Conservation (phyloP, 441 rosid genomes). For the Kokia cookei region DNA sequence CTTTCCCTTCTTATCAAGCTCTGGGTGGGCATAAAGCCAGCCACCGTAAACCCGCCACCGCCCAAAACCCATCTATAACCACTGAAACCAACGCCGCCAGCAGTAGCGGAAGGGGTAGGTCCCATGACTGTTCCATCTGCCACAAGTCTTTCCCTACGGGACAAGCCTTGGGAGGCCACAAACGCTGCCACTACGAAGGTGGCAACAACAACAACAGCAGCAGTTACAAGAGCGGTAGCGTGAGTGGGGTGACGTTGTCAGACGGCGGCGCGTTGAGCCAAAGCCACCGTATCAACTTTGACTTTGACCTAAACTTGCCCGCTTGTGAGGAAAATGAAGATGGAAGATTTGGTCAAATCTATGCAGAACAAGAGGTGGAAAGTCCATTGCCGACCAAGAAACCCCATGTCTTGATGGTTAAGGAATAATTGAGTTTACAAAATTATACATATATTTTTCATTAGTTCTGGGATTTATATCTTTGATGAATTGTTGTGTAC, state of each 20-base stretch:
- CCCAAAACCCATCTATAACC: background rate
- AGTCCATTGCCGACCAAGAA: slow-evolving; percentile 67
- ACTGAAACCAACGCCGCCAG: slow-evolving; percentile 9
- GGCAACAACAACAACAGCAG: slow-evolving; percentile 5
- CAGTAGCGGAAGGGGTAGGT: slow-evolving; percentile 26
- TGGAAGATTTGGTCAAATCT: slow-evolving; percentile 6
- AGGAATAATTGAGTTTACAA: background rate
- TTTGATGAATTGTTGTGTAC: slow-evolving; percentile 23
- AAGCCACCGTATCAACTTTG: slow-evolving; percentile 34
- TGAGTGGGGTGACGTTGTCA: slow-evolving; percentile 28
- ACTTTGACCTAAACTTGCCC: slow-evolving; percentile 54
- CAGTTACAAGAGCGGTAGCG: slow-evolving; percentile 1
- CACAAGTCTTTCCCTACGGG: slow-evolving; percentile 59
- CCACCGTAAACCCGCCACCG: slow-evolving; percentile 44
- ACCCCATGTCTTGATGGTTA: slow-evolving; percentile 32
- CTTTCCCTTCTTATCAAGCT: slow-evolving; percentile 81
- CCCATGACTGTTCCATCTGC: slow-evolving; percentile 63
- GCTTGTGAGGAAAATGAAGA: slow-evolving; percentile 19
- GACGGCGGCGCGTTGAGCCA: slow-evolving; percentile 25
- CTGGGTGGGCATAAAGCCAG: slow-evolving; percentile 98
- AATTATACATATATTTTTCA: background rate
- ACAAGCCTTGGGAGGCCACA: slow-evolving; percentile 76
- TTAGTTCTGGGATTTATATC: background rate
- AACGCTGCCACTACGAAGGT: slow-evolving; percentile 73
- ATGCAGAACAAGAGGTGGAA: slow-evolving; percentile 51